Evolutionary conservation across 169 alveolate species (phyloP).

Genomic region (Plasmodium sp.): DNA sequence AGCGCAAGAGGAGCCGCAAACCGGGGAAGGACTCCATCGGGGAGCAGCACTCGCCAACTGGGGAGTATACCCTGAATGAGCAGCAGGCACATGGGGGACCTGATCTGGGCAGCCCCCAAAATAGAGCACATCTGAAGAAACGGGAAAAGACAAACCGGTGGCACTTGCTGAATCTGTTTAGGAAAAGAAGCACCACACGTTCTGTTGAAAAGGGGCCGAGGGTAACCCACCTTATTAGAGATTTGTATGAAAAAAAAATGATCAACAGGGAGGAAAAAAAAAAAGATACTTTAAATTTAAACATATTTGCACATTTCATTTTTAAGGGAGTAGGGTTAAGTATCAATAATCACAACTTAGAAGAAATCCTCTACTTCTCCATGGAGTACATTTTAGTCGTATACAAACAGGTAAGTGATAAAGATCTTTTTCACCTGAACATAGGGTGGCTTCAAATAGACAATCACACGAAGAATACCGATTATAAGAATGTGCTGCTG

Average conservation of each 20-base stretch:
- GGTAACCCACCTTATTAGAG: slow-evolving; percentile 14
- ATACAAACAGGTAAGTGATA: slow-evolving; percentile 57
- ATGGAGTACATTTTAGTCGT: slow-evolving; percentile 57
- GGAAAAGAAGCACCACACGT: slow-evolving; percentile 12
- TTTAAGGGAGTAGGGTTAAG: slow-evolving; percentile 74
- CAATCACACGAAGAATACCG: slow-evolving; percentile 66
- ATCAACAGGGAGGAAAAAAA: slow-evolving; percentile 28
- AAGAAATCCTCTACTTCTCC: slow-evolving; percentile 67
- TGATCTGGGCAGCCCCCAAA: background rate
- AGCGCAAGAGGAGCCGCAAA: background rate
- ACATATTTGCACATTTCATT: slow-evolving; percentile 59
- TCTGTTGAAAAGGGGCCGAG: background rate
- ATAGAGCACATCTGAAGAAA: background rate
- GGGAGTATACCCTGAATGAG: background rate
- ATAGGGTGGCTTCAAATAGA: slow-evolving; percentile 75
- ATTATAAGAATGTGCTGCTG: slow-evolving; percentile 55
- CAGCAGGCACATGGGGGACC: background rate
- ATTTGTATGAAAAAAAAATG: slow-evolving; percentile 24
- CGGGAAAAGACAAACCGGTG: background rate
- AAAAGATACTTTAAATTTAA: slow-evolving; percentile 17
- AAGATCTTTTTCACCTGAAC: slow-evolving; percentile 62
- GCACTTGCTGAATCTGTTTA: slow-evolving; percentile 43
- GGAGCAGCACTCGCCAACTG: background rate
- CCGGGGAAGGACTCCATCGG: background rate
- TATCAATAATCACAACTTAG: slow-evolving; percentile 64